Evolutionary conservation across 306 rosid species (phyloP).

Genomic region (Trichosanthes truncata): DNA sequence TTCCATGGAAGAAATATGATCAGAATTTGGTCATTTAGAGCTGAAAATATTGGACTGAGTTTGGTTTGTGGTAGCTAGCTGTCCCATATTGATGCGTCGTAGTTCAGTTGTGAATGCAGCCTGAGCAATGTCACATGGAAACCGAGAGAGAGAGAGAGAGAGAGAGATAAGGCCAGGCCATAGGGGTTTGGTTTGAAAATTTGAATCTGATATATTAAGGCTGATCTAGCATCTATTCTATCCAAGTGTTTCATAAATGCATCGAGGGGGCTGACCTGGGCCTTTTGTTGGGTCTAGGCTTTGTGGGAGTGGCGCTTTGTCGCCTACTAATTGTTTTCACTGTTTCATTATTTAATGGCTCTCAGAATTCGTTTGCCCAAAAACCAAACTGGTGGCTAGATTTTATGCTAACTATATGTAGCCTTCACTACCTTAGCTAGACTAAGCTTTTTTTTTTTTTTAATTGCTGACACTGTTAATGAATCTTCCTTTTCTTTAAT

Average conservation of each 20-base stretch:
- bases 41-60: no score
- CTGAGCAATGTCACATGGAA: neutral
- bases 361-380: neutral
- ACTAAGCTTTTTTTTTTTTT: neutral
- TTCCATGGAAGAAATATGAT: neutral
- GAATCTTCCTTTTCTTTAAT: neutral
- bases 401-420: no score
- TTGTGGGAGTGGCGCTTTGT: conserved; percentile 2
- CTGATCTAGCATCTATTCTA: no score
- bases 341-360: neutral
- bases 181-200: neutral
- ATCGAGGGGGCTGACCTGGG: neutral
- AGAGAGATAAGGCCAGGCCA: neutral
- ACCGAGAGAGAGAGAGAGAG: neutral
- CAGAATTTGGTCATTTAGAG: neutral
- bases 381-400: no score
- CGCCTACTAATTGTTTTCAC: neutral
- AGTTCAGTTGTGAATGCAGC: neutral
- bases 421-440: no score
- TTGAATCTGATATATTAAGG: no score
- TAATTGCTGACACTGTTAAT: neutral
- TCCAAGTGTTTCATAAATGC: neutral
- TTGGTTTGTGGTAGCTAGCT: neutral
- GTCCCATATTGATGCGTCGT: neutral
- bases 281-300: neutral